These are phyloP conservation scores for Alternaria postmessia DNA, from an alignment of 2,329 filamentous ascomycete genomes.

Conservation along the genomic window DNA sequence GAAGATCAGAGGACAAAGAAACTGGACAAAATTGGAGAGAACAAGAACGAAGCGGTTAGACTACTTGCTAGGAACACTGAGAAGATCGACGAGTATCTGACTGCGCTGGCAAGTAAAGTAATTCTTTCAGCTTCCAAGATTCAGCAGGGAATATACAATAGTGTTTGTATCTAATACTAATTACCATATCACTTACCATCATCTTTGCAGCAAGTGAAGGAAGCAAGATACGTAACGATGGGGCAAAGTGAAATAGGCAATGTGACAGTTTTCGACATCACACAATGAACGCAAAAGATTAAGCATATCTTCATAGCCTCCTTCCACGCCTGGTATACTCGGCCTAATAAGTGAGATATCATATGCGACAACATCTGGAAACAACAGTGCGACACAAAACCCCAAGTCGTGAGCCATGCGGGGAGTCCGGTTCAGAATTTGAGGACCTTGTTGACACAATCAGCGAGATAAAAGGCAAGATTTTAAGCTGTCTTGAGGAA, in stretches of 20 bases:
- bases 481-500: not conserved
- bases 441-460: not conserved
- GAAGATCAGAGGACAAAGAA: not conserved
- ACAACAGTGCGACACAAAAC: not conserved
- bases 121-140: not conserved
- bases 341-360: not conserved
- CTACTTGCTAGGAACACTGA: too few relatives aligned
- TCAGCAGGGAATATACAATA: not conserved
- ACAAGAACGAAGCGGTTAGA: too few relatives aligned
- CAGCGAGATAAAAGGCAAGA: not conserved
- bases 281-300: not conserved
- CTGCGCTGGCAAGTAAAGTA: not conserved
- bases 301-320: not conserved
- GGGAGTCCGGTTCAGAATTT: not conserved
- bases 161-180: not conserved
- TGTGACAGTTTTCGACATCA: not conserved
- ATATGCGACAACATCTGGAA: not conserved
- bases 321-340: not conserved
- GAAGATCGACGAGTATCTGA: too few relatives aligned
- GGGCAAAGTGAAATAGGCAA: not conserved
- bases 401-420: not conserved
- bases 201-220: not conserved
- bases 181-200: not conserved
- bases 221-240: not conserved
- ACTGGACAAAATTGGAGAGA: not conserved